Evolutionary conservation across 352 stramenopile genomes (phyloP).

Genomic region (Pythium plurisporium): DNA sequence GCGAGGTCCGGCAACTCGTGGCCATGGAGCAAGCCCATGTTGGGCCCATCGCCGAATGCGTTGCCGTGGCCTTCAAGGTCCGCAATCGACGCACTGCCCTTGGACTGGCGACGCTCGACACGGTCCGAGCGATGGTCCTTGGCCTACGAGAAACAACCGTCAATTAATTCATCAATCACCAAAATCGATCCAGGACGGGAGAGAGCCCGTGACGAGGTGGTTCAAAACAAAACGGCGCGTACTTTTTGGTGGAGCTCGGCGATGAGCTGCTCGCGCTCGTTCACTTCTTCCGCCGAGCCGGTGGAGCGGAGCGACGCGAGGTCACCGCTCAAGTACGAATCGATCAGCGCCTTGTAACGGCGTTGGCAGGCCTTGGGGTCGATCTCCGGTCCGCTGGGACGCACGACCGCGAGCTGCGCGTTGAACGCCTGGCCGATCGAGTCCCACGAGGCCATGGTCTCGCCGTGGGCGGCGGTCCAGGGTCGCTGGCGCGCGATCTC

Average conservation of each 20-base stretch:
- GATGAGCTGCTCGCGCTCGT: constrained; percentile 24
- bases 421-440: constrained; percentile 21
- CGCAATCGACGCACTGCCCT: background rate
- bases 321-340: constrained; percentile 21
- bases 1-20: background rate
- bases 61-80: constrained; percentile 10
- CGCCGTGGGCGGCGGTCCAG: constrained; percentile 18
- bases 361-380: constrained; percentile 21
- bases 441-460: constrained; percentile 20
- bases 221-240: background rate
- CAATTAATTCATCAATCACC: background rate
- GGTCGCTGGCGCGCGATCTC: constrained; percentile 17
- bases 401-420: constrained; percentile 15
- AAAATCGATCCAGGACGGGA: no score
- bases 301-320: constrained; percentile 19
- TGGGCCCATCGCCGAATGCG: background rate
- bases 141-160: background rate
- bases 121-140: constrained; percentile 19
- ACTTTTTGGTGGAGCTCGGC: constrained; percentile 18
- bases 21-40: background rate
- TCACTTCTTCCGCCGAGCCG: constrained; percentile 14
- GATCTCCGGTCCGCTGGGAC: constrained; percentile 12
- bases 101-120: constrained; percentile 12
- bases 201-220: no score
- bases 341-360: constrained; percentile 20